These are phyloP conservation scores for Boletus patriciae DNA, from an alignment of 768 basidiomycete species.

Conservation along the genomic window DNA sequence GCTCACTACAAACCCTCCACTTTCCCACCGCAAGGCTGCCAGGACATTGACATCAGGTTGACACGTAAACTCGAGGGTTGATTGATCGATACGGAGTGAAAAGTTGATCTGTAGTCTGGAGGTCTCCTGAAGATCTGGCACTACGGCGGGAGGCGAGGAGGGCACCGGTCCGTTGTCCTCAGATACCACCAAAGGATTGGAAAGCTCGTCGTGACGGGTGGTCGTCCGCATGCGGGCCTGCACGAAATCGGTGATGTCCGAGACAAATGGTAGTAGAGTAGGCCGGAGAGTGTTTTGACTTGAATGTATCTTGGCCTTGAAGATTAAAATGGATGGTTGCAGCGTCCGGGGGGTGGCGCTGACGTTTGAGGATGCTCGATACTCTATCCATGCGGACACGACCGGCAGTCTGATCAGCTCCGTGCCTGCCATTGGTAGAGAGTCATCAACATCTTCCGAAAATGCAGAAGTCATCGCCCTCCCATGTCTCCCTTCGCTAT, in stretches of 20 bases:
- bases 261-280: constrained; percentile 80
- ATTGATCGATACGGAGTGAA: constrained; percentile 89
- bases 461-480: constrained; percentile 37
- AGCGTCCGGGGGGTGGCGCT: constrained; percentile 34
- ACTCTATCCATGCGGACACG: constrained; percentile 82
- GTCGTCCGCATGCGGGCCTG: constrained; percentile 67
- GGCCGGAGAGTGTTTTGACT: constrained; percentile 86
- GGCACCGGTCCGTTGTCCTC: constrained; percentile 4
- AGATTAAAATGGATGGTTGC: constrained; percentile 64
- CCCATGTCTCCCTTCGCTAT: constrained; percentile 49
- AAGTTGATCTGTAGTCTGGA: constrained; percentile 73
- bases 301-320: constrained; percentile 87
- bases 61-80: constrained; percentile 82
- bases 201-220: constrained; percentile 30
- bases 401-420: constrained; percentile 74
- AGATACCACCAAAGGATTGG: constrained; percentile 11
- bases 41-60: constrained; percentile 92
- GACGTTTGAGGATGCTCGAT: constrained; percentile 54
- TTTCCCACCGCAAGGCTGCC: constrained; percentile 88
- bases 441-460: constrained; percentile 52
- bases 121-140: constrained; percentile 20
- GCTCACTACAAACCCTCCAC: constrained; percentile 85
- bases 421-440: constrained; percentile 45
- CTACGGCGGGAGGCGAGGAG: constrained; percentile 20
- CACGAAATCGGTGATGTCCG: constrained; percentile 67